A percentile compares a stretch with the other conserved stretches of the same genome.
phyloP scores from a whole-genome alignment of 1,284 basidiomycete genomes.

The Ceratobasidium papillatum region DNA sequence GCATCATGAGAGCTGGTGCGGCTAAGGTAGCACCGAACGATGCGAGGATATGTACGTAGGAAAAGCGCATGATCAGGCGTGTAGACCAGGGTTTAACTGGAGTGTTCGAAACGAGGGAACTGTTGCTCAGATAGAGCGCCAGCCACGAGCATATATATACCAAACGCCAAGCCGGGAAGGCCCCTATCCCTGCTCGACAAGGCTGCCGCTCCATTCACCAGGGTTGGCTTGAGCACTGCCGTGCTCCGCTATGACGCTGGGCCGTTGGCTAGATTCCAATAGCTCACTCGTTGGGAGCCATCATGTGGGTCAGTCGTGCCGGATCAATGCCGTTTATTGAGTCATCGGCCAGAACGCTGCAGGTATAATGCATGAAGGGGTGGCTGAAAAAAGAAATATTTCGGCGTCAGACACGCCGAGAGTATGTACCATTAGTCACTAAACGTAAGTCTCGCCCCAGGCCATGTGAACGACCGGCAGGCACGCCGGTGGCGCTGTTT shows the following conservation, averaged over 20 bases:
- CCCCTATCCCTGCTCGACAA: too few relatives aligned
- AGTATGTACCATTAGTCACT: too few relatives aligned
- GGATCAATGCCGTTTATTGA: background rate
- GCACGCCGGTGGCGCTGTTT: background rate
- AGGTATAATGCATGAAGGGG: background rate
- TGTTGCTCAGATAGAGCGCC: too few relatives aligned
- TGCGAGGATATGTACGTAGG: background rate
- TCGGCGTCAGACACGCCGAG: background rate
- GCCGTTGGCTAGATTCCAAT: background rate
- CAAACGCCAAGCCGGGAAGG: too few relatives aligned
- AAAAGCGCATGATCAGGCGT: constrained; percentile 5
- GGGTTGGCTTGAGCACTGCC: background rate
- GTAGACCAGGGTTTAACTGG: too few relatives aligned
- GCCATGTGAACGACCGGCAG: background rate
- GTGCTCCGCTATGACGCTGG: background rate
- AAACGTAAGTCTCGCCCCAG: too few relatives aligned
- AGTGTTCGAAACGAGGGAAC: too few relatives aligned
- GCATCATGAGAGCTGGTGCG: background rate
- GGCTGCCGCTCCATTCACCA: too few relatives aligned
- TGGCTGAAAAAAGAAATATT: background rate
- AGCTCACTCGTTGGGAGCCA: background rate
- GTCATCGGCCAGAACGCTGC: background rate
- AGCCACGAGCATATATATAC: too few relatives aligned
- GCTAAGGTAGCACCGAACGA: background rate
- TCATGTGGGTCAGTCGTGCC: background rate